Evolutionary conservation across 306 rosid genomes (phyloP).

Genomic region (Corylus avellana): DNA sequence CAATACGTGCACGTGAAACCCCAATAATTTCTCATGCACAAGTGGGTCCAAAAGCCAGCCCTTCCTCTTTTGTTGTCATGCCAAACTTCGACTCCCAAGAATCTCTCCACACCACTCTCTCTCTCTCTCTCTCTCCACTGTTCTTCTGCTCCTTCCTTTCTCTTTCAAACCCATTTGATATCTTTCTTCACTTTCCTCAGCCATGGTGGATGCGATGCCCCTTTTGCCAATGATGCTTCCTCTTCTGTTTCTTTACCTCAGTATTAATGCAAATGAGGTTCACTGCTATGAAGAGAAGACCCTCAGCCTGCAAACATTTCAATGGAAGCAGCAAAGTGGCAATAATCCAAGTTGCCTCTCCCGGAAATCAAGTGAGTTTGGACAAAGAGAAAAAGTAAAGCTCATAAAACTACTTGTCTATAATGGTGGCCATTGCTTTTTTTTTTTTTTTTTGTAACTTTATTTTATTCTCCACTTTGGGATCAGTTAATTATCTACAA

Average conservation of each 20-base stretch:
- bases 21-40: constrained; percentile 90
- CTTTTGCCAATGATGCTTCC: constrained; percentile 24
- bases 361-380: constrained; percentile 51
- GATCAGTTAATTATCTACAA: constrained; percentile 41
- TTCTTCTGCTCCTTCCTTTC: neutral
- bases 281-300: constrained; percentile 32
- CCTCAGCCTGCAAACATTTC: constrained; percentile 42
- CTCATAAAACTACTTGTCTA: neutral
- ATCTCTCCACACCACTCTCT: constrained; percentile 35
- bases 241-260: constrained; percentile 37
- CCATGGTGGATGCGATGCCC: constrained; percentile 38
- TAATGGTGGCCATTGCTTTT: constrained; percentile 1
- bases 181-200: constrained; percentile 20
- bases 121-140: constrained; percentile 2
- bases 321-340: constrained; percentile 31
- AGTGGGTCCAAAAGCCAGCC: constrained; percentile 75
- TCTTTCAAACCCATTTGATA: constrained; percentile 13
- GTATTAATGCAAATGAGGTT: constrained; percentile 39
- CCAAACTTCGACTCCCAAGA: constrained; percentile 66
- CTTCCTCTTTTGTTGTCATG: constrained; percentile 75
- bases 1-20: constrained; percentile 56
- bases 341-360: constrained; percentile 23
- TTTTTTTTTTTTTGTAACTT: neutral
- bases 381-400: constrained; percentile 3
- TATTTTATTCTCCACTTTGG: constrained; percentile 33